Evolutionary conservation across 768 basidiomycete species (phyloP).

Genomic region (Russula sp.): DNA sequence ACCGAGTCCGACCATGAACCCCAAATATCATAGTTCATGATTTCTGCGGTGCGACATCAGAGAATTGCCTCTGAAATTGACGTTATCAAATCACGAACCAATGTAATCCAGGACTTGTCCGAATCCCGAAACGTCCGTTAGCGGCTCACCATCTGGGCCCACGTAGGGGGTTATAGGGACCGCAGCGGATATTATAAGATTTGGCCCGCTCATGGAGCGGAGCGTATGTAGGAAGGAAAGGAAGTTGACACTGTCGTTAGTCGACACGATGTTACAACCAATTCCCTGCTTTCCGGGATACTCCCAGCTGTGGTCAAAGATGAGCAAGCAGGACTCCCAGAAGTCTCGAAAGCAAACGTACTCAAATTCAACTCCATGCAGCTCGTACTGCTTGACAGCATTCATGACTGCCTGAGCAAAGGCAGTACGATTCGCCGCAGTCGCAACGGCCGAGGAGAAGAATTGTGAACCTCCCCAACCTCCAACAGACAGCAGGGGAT

Average conservation of each 20-base stretch:
- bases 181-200: conserved; percentile 58
- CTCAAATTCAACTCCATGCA: neutral
- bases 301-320: conserved; percentile 70
- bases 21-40: conserved; percentile 72
- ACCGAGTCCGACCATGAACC: conserved; percentile 52
- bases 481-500: conserved; percentile 59
- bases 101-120: conserved; percentile 66
- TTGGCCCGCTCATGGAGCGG: conserved; percentile 51
- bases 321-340: neutral
- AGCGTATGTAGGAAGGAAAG: conserved; percentile 71
- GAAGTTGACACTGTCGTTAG: conserved; percentile 70
- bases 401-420: conserved; percentile 60
- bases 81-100: conserved; percentile 24
- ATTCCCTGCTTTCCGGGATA: conserved; percentile 68
- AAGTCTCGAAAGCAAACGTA: neutral
- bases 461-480: conserved; percentile 66
- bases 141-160: conserved; percentile 51
- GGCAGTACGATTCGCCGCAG: conserved; percentile 52
- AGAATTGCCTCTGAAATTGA: neutral
- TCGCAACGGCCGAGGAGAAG: conserved; percentile 61
- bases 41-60: conserved; percentile 22
- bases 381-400: conserved; percentile 46
- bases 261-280: conserved; percentile 60
- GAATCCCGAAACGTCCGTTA: conserved; percentile 68
- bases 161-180: conserved; percentile 49